A percentile compares a stretch with the other conserved stretches of the same genome.
Conservation (phyloP, 208 protist species). For the Naegleria fowleri region DNA sequence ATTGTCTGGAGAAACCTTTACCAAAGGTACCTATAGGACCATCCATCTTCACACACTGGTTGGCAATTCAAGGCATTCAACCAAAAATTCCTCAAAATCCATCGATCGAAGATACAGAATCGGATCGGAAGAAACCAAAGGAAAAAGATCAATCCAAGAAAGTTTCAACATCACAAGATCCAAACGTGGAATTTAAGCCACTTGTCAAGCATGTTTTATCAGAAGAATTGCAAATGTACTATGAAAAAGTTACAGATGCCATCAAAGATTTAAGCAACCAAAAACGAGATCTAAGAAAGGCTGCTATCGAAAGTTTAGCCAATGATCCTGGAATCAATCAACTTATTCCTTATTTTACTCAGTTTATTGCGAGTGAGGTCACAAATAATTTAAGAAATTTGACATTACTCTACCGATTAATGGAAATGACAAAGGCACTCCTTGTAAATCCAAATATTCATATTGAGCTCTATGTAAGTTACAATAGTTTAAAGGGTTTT, state of each 20-base stretch:
- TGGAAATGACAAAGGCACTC: constrained; percentile 1
- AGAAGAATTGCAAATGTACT: constrained; percentile 18
- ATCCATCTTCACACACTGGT: constrained; percentile 7
- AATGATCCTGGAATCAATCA: not conserved
- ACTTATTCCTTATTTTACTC: constrained; percentile 21
- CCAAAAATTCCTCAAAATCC: constrained; percentile 27
- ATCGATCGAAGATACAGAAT: not conserved
- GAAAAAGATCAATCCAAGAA: not conserved
- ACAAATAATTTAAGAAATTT: constrained; percentile 22
- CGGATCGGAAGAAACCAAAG: not conserved
- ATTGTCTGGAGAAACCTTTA: not conserved
- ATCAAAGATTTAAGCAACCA: not conserved
- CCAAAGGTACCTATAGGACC: constrained; percentile 14
- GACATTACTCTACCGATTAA: not conserved
- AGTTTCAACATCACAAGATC: not conserved
- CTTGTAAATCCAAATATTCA: not conserved
- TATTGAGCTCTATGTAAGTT: constrained; percentile 19
- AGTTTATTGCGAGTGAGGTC: not conserved
- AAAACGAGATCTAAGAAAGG: not conserved
- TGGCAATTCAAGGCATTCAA: constrained; percentile 24
- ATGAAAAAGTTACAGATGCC: constrained; percentile 9
- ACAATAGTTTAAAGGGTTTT: not conserved
- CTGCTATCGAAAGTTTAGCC: not conserved
- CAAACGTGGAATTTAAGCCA: constrained; percentile 2
- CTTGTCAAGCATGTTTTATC: constrained; percentile 22